Evolutionary conservation across 768 basidiomycete genomes (phyloP), one percentile per base, ranked within the genome.

Genomic region (Xerocomellus amylosporus): DNA sequence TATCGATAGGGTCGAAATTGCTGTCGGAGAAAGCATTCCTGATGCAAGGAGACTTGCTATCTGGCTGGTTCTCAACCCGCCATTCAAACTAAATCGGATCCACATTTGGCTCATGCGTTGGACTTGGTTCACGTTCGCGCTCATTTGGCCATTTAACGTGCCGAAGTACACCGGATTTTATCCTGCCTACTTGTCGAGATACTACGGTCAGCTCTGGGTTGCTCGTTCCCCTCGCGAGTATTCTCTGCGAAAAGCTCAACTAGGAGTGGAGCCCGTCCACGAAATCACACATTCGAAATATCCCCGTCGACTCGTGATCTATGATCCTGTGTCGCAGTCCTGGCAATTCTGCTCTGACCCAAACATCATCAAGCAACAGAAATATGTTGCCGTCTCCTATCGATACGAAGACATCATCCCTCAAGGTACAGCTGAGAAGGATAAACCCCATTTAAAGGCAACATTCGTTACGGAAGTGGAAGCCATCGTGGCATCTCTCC

Each of bases 191-290:
- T 42, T 60, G 40, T 54, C 63, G 19, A 58, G 30, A 45, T 65
- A 60, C 34, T 36, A 53, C 14, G 57, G 65, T 3, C 65, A 68
- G 1, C 59, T 70, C 17, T 70, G 65, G 68, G 39, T 26, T 20
- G 30, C 66, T 51, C 57, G 57, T 45, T 62, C 63, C 8, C 55
- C 63, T 39, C 51, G 39, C 39, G 68, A 69, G 17, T 50, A 58
- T 43, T 62, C 64, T 44, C 36, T 64, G 15, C 65, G 63, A 13
- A 28, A 1, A 7, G 49, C 26, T 24, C 22, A 20, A 31, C 9
- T 39, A 20, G 61, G 43, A 30, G 39, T 2, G 20, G 55, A 62
- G 36, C 46, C 34, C 17, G 34, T 55, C 13, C n/a, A 28, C 8
- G 31, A 54, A 12, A 40, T 56, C 24, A 66, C 63, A 1, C 59